Evolutionary conservation across 352 stramenopile species (phyloP), one percentile per base, ranked within the genome.

Genomic region (Phytophthora brassicae): DNA sequence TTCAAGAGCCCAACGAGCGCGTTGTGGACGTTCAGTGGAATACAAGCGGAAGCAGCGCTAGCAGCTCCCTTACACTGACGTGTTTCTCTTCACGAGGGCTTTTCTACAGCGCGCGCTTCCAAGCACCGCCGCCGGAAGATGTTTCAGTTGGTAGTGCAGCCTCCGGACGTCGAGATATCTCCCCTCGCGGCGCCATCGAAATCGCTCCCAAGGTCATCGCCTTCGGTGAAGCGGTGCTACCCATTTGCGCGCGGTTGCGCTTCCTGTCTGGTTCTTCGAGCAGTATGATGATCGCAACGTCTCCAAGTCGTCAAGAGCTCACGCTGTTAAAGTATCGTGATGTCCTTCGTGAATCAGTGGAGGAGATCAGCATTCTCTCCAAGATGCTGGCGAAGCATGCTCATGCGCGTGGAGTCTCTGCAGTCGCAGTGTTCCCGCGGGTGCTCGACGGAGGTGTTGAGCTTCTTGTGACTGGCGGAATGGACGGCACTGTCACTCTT

Each of bases 1-100:
- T 92, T 20, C 64, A 57, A 28, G 59, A 71, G 12, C 23, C 60
- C 2, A 66, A 51, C 19, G 83, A 92, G 29, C 56, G 35, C 5
- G 50, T 87, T 1, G 61, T 90, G 5, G 83, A 90, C 48, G 81
- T 84, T 33, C 71, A 80, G 41, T 92, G 83, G 83, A 87, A 68
- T 42, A 52, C 68, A 1, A 64, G 73, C 1, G 52, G 53, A 3
- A 33, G 23, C 38, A 68, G 59, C 23, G 24, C 39, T 3, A 69
- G 35, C n/a, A 81, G 55, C n/a, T 73, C 75, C 0, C 56, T 90
- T 26, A 82, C 67, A 20, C 70, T 86, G 31, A 88, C 78, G 17
- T 87, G 79, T 49, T 83, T 75, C 36, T 84, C 77, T 6, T 86
- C 72, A 0, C 54, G 57, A 2, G 82, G 82, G 0, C 41, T 71